Conservation (phyloP, 306 rosid genomes). For the Sicyos edulis region DNA sequence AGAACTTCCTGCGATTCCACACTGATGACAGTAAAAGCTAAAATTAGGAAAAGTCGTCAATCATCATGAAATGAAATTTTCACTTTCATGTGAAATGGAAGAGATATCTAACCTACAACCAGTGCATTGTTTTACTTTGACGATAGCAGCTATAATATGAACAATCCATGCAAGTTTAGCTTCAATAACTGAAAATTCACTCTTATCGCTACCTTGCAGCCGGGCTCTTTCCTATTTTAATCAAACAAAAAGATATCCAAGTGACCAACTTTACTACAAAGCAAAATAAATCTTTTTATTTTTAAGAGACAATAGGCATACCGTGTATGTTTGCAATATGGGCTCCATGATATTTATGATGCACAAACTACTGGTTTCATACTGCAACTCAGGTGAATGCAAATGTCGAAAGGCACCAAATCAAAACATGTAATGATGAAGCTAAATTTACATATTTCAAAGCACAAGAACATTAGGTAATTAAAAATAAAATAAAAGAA, state of each 20-base stretch:
- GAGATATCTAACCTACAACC: slow-evolving; percentile 72
- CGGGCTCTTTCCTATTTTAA: slow-evolving; percentile 81
- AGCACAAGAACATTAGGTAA: background rate
- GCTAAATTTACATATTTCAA: slow-evolving; percentile 5
- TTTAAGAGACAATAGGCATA: slow-evolving; percentile 27
- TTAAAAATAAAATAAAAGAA: slow-evolving; percentile 5
- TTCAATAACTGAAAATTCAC: slow-evolving; percentile 67
- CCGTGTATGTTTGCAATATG: slow-evolving; percentile 81
- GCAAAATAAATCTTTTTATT: background rate
- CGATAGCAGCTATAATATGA: slow-evolving; percentile 89
- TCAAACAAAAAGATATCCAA: slow-evolving; percentile 28
- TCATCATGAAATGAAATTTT: slow-evolving; percentile 7
- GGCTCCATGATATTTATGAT: slow-evolving; percentile 92
- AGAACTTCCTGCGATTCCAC: slow-evolving; percentile 86
- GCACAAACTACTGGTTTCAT: slow-evolving; percentile 85
- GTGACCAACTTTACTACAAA: slow-evolving; percentile 19
- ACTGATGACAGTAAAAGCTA: slow-evolving; percentile 32
- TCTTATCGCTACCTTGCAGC: slow-evolving; percentile 62
- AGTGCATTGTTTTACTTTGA: slow-evolving; percentile 76
- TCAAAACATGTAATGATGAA: slow-evolving; percentile 14
- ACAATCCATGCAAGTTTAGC: slow-evolving; percentile 98
- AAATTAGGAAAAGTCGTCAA: background rate
- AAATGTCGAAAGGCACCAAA: slow-evolving; percentile 9
- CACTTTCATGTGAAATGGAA: slow-evolving; percentile 7
- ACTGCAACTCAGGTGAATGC: slow-evolving; percentile 48